Percentiles rank a stretch among this genome's conserved stretches.
Evolutionary conservation across 1,284 basidiomycete species (phyloP).

Genomic region (Flammula alnicola): DNA sequence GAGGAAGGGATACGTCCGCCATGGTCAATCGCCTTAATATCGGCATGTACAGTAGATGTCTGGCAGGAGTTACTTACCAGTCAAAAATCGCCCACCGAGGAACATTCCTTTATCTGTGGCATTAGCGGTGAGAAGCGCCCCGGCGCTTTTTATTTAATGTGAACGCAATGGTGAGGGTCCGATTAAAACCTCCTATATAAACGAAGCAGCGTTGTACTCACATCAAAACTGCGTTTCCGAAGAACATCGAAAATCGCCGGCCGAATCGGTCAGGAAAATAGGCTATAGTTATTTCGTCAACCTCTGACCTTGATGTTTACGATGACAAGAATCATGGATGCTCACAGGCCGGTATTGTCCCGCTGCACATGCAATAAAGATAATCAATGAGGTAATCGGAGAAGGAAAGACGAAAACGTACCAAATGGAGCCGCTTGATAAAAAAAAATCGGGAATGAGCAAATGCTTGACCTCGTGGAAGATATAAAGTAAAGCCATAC

Average conservation of each 20-base stretch:
- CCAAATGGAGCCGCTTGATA: slow-evolving; percentile 42
- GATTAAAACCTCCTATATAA: neutral
- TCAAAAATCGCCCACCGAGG: slow-evolving; percentile 55
- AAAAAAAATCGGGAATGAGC: neutral
- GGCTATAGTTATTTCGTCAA: slow-evolving; percentile 29
- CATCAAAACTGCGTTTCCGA: slow-evolving; percentile 52
- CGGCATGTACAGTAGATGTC: too few species aligned
- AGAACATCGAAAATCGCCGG: slow-evolving; percentile 56
- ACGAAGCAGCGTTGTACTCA: slow-evolving; percentile 27
- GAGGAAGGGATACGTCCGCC: too few species aligned
- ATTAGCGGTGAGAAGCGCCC: slow-evolving; percentile 54
- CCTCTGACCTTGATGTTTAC: too few species aligned
- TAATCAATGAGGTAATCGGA: slow-evolving; percentile 1
- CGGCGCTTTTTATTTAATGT: slow-evolving; percentile 37
- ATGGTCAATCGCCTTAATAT: too few species aligned
- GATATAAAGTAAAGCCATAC: slow-evolving; percentile 35
- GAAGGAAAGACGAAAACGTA: slow-evolving; percentile 24
- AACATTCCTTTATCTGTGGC: slow-evolving; percentile 47
- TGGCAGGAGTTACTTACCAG: slow-evolving; percentile 45
- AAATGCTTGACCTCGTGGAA: too few species aligned
- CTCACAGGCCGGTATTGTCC: slow-evolving; percentile 49
- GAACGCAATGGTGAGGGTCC: neutral
- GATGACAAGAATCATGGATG: neutral
- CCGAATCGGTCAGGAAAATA: slow-evolving; percentile 57
- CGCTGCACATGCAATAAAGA: slow-evolving; percentile 30